A percentile compares a stretch with the other conserved stretches of the same genome.
Conservation (phyloP, 1,284 basidiomycete species). For the Trametes pubescens region DNA sequence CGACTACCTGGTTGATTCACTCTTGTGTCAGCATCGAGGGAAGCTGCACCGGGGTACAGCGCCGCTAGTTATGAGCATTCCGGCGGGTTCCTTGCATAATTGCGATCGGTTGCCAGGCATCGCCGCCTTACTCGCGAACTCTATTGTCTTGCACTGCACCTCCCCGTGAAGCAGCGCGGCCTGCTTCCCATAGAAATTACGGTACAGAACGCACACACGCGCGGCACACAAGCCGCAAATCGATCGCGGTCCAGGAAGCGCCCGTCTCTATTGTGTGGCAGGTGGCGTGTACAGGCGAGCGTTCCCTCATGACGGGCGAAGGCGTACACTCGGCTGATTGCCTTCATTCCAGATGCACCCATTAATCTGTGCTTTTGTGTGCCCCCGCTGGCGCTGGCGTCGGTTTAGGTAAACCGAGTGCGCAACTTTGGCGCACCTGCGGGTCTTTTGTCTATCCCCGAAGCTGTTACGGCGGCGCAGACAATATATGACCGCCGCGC, state of each 20-base stretch:
- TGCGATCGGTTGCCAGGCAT: constrained; percentile 10
- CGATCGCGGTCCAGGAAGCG: not conserved
- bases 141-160: constrained; percentile 13
- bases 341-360: constrained; percentile 11
- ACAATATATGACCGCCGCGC: constrained; percentile 9
- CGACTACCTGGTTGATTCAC: not conserved
- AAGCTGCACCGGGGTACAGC: not conserved
- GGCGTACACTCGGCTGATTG: not conserved
- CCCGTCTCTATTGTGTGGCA: constrained; percentile 16
- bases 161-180: not conserved
- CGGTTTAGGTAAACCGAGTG: constrained; percentile 1
- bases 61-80: not conserved
- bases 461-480: not conserved
- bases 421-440: not conserved
- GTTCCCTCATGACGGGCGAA: constrained; percentile 4
- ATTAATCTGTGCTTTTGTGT: constrained; percentile 13
- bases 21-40: not conserved
- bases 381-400: not conserved
- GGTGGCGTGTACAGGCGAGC: not conserved
- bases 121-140: not conserved
- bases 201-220: not conserved
- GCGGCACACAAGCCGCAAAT: not conserved
- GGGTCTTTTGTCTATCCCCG: constrained; percentile 20
- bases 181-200: not conserved
- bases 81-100: constrained; percentile 14